phyloP scores from a whole-genome alignment of 495 filamentous ascomycete genomes.

The Daldinia decipiens region DNA sequence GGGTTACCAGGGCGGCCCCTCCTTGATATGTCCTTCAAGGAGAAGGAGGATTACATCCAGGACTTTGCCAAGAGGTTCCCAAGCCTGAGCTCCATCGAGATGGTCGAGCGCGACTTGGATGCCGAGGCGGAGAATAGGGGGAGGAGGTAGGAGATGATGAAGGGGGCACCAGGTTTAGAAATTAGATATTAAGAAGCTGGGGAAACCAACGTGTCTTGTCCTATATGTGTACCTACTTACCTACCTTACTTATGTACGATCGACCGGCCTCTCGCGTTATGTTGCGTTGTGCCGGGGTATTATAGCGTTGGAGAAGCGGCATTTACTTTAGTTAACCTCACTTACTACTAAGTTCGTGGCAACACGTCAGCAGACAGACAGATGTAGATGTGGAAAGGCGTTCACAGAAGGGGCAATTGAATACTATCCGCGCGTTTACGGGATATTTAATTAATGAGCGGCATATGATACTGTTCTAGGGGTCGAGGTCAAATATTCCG shows the following conservation, averaged over 20 bases:
- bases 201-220: not conserved
- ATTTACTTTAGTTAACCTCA: constrained; percentile 4
- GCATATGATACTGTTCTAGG: not conserved
- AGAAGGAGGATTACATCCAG: constrained; percentile 64
- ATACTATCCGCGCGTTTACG: constrained; percentile 30
- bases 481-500: not conserved
- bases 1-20: constrained; percentile 55
- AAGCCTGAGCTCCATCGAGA: constrained; percentile 80
- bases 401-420: constrained; percentile 40
- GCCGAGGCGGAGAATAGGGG: constrained; percentile 38
- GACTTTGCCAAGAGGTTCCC: constrained; percentile 86
- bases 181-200: not conserved
- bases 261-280: not conserved
- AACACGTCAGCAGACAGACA: constrained; percentile 8
- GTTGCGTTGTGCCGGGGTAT: not conserved
- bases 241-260: not conserved
- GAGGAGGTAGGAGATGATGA: constrained; percentile 1
- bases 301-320: constrained; percentile 9
- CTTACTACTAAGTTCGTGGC: constrained; percentile 15
- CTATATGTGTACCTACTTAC: constrained; percentile 7
- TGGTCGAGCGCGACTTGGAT: constrained; percentile 71
- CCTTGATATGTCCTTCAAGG: constrained; percentile 58
- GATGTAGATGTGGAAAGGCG: constrained; percentile 41
- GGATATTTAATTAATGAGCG: not conserved
- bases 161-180: not conserved